Evolutionary conservation across 345 rosid genomes (phyloP).

Genomic region (Camelina sativa): DNA sequence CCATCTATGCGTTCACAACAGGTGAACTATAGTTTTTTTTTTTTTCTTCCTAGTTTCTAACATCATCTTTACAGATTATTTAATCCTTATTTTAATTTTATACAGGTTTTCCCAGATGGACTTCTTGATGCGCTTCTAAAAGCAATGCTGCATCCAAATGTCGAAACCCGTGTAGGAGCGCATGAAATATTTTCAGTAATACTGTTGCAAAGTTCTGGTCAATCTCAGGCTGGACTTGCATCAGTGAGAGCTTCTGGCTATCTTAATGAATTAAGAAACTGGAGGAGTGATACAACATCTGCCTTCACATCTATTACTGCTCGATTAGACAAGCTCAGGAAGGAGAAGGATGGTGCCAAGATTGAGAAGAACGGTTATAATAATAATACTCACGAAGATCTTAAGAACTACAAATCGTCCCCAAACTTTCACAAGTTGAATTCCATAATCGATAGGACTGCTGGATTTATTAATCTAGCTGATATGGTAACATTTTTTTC

Average conservation of each 20-base stretch:
- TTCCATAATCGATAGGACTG: conserved; percentile 68
- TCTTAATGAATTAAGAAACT: conserved; percentile 63
- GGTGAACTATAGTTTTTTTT: conserved; percentile 52
- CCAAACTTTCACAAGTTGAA: conserved; percentile 69
- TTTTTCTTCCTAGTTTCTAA: background rate
- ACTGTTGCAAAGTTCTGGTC: conserved; percentile 66
- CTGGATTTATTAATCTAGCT: conserved; percentile 52
- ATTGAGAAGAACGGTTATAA: conserved; percentile 52
- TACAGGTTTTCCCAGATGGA: conserved; percentile 80
- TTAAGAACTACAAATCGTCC: conserved; percentile 63
- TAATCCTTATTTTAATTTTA: background rate
- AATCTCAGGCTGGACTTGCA: conserved; percentile 57
- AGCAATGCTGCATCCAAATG: conserved; percentile 86
- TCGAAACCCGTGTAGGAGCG: conserved; percentile 83
- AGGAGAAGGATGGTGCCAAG: conserved; percentile 67
- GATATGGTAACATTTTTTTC: conserved; percentile 50
- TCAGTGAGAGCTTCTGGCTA: conserved; percentile 61
- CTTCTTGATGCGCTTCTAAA: conserved; percentile 82
- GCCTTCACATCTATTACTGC: conserved; percentile 75
- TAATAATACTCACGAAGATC: conserved; percentile 51
- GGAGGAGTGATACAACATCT: conserved; percentile 70
- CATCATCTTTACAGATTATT: conserved; percentile 8
- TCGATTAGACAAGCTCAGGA: conserved; percentile 84
- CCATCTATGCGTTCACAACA: conserved; percentile 61
- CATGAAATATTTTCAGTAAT: conserved; percentile 86